Conservation (phyloP, 2,329 filamentous ascomycete species). For the Exophiala lecanii-corni region DNA sequence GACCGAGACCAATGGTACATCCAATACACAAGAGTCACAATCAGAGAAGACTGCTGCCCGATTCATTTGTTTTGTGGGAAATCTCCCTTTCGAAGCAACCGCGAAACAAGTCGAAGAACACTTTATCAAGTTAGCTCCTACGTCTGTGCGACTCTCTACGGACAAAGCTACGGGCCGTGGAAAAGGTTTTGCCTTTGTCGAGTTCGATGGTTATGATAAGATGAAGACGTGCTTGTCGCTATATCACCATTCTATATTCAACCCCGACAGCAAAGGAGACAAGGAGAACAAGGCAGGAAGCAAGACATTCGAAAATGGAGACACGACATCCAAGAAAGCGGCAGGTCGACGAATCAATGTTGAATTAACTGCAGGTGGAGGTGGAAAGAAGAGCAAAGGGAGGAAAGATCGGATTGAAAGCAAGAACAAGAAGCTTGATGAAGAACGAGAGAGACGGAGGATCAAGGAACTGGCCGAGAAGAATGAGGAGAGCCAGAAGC, state of each 20-base stretch:
- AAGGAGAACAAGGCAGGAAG: constrained; percentile 3
- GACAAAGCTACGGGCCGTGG: constrained; percentile 60
- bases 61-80: constrained; percentile 80
- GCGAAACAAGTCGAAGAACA: constrained; percentile 64
- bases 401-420: constrained; percentile 71
- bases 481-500: constrained; percentile 35
- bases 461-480: constrained; percentile 34
- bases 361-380: constrained; percentile 81
- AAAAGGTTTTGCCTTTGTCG: constrained; percentile 79
- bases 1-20: constrained; percentile 30
- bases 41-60: constrained; percentile 37
- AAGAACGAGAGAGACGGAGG: constrained; percentile 53
- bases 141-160: constrained; percentile 67
- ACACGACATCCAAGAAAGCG: constrained; percentile 4
- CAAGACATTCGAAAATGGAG: constrained; percentile 4
- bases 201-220: constrained; percentile 78
- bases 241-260: constrained; percentile 80
- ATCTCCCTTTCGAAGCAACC: constrained; percentile 82
- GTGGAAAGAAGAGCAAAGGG: constrained; percentile 70
- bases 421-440: constrained; percentile 83
- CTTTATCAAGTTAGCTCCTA: constrained; percentile 71
- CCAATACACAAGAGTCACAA: neutral
- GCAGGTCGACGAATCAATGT: constrained; percentile 76
- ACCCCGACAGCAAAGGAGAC: constrained; percentile 44
- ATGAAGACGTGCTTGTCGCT: constrained; percentile 91